These are phyloP conservation scores for Trametes sanguinea DNA, from an alignment of 768 basidiomycete species.

Conservation along the genomic window DNA sequence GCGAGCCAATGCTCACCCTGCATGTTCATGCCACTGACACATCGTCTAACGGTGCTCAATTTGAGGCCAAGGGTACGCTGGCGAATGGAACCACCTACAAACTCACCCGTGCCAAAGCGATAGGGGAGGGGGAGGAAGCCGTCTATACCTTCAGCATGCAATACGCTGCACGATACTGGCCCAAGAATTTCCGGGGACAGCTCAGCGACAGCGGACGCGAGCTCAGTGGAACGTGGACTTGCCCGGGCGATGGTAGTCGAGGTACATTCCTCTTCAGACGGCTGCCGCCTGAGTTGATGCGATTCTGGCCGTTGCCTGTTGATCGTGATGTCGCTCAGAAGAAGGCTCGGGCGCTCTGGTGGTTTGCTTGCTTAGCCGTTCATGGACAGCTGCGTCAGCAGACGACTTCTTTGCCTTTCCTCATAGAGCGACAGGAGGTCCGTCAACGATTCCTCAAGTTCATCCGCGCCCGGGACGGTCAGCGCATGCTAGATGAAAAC, in stretches of 20 bases:
- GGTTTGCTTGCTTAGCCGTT: constrained; percentile 33
- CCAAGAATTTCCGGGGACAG: constrained; percentile 27
- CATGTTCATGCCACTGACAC: neutral
- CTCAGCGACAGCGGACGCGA: constrained; percentile 25
- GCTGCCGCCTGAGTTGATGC: constrained; percentile 30
- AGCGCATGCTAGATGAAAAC: neutral
- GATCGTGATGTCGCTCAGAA: constrained; percentile 17
- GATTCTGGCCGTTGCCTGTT: constrained; percentile 32
- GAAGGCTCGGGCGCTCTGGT: constrained; percentile 34
- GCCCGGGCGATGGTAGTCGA: constrained; percentile 15
- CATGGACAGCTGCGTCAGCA: constrained; percentile 26
- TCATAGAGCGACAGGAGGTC: constrained; percentile 2
- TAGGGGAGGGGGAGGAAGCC: neutral
- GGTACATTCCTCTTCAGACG: constrained; percentile 34
- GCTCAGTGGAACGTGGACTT: constrained; percentile 31
- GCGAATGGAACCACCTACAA: constrained; percentile 25
- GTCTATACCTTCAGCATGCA: constrained; percentile 24
- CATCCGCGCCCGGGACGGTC: neutral
- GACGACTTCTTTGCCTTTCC: neutral
- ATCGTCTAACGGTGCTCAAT: constrained; percentile 4
- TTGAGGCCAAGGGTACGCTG: constrained; percentile 12
- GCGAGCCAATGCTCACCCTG: constrained; percentile 19
- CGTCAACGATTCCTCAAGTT: constrained; percentile 7
- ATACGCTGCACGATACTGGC: constrained; percentile 30
- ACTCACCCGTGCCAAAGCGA: constrained; percentile 14